These are phyloP conservation scores for Eucalyptus cloeziana DNA, from an alignment of 345 rosid genomes.

Conservation along the genomic window DNA sequence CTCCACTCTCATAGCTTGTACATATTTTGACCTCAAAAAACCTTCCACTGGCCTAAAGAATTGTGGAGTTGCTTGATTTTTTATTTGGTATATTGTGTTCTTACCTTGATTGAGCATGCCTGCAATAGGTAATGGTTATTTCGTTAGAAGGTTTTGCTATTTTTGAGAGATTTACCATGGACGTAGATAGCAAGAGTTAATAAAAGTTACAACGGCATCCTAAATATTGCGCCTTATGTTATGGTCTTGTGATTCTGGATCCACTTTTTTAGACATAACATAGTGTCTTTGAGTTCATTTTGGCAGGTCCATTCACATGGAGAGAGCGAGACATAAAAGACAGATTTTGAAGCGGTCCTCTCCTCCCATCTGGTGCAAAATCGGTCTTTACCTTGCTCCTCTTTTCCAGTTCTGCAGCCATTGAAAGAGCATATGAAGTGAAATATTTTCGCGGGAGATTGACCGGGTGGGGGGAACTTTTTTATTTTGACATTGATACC, in stretches of 20 bases:
- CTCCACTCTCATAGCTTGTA: too few relatives aligned
- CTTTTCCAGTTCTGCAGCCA: not conserved
- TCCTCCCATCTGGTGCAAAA: not conserved
- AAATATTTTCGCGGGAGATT: not conserved
- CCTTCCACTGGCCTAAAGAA: not conserved
- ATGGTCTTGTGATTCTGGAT: not conserved
- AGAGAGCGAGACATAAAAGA: not conserved
- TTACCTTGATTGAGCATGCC: not conserved
- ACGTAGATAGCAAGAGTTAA: not conserved
- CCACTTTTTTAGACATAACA: not conserved
- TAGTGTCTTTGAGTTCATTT: not conserved
- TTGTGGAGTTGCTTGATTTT: not conserved
- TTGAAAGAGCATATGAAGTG: not conserved
- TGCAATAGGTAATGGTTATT: not conserved
- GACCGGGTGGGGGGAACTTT: not conserved
- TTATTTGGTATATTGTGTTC: not conserved
- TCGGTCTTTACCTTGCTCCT: not conserved
- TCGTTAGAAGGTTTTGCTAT: not conserved
- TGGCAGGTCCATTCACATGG: not conserved
- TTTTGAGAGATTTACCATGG: not conserved
- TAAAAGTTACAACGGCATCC: not conserved
- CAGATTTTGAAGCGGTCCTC: not conserved
- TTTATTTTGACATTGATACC: not conserved
- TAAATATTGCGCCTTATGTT: not conserved
- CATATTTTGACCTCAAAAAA: not conserved